These are phyloP conservation scores for Starmerella stigmatis DNA, from an alignment of 805 yeast genomes.

Conservation along the genomic window DNA sequence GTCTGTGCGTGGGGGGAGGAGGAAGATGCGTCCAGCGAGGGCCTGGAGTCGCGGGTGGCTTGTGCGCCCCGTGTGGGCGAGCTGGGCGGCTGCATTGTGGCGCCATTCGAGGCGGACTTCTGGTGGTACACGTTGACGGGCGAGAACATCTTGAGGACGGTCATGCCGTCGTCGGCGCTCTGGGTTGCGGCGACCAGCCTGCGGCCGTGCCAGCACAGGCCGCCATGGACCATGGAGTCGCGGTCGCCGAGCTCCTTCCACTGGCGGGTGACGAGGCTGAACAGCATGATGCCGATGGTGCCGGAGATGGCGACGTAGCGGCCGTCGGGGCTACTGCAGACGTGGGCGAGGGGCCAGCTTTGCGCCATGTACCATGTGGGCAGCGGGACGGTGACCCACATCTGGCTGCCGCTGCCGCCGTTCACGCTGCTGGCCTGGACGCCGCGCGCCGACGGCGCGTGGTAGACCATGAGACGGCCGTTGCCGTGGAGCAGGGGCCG, in stretches of 20 bases:
- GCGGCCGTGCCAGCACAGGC: slow-evolving; percentile 34
- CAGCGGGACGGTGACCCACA: slow-evolving; percentile 39
- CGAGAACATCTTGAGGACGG: slow-evolving; percentile 32
- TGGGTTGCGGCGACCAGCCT: slow-evolving; percentile 30
- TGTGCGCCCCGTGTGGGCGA: not conserved
- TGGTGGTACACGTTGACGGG: slow-evolving; percentile 23
- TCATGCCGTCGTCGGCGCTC: slow-evolving; percentile 24
- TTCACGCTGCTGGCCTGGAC: slow-evolving; percentile 23
- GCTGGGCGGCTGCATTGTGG: not conserved
- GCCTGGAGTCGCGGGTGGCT: not conserved
- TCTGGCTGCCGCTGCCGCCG: slow-evolving; percentile 4
- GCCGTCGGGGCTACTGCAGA: slow-evolving; percentile 41
- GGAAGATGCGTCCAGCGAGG: too few species aligned
- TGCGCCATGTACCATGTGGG: slow-evolving; percentile 39
- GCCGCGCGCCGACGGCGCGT: slow-evolving; percentile 33
- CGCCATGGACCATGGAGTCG: slow-evolving; percentile 31
- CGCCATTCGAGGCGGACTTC: not conserved
- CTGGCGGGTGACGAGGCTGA: slow-evolving; percentile 33
- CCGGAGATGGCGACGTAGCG: slow-evolving; percentile 43
- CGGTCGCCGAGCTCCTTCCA: slow-evolving; percentile 40
- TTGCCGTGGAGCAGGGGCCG: slow-evolving; percentile 37
- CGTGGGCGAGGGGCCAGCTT: slow-evolving; percentile 37
- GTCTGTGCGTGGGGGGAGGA: too few species aligned
- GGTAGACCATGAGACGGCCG: slow-evolving; percentile 37
- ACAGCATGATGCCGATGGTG: slow-evolving; percentile 37